phyloP scores from a whole-genome alignment of 2,329 filamentous ascomycete genomes.

The Conoideocrella luteorostrata region DNA sequence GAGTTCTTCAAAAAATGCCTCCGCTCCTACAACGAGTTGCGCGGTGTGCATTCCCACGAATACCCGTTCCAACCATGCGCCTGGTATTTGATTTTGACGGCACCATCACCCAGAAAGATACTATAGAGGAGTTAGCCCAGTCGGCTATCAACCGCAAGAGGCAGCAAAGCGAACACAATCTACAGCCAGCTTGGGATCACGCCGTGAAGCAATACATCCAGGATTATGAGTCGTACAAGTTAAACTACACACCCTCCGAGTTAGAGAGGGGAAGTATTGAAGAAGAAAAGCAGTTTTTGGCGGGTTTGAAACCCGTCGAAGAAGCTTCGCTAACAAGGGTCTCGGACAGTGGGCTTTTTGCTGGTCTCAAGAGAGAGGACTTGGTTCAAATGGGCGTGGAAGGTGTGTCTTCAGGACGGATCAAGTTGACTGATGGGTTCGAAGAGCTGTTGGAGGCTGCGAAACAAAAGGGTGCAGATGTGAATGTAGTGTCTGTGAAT shows the following conservation, averaged over 20 bases:
- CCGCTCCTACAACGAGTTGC: too few species aligned
- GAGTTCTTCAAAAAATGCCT: too few species aligned
- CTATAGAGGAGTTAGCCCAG: slow-evolving; percentile 40
- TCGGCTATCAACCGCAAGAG: slow-evolving; percentile 33
- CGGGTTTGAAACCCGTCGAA: slow-evolving; percentile 38
- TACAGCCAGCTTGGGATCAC: slow-evolving; percentile 35
- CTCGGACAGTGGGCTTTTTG: slow-evolving; percentile 37
- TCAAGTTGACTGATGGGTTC: slow-evolving; percentile 36
- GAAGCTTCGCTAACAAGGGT: slow-evolving; percentile 39
- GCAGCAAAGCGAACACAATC: slow-evolving; percentile 20
- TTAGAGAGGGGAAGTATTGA: slow-evolving; percentile 25
- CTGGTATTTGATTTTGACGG: slow-evolving; percentile 55
- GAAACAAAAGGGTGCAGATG: slow-evolving; percentile 25
- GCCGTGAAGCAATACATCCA: slow-evolving; percentile 40
- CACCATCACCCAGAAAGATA: slow-evolving; percentile 50
- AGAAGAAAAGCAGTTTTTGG: slow-evolving; percentile 38
- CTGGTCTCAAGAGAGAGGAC: slow-evolving; percentile 24
- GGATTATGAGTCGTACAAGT: slow-evolving; percentile 33
- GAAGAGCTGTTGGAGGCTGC: slow-evolving; percentile 22
- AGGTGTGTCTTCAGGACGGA: slow-evolving; percentile 25
- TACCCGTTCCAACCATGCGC: slow-evolving; percentile 24
- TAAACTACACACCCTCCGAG: slow-evolving; percentile 25
- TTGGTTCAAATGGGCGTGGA: slow-evolving; percentile 32
- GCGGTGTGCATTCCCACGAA: neutral
- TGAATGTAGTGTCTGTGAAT: slow-evolving; percentile 45